Percentiles rank a stretch among this genome's conserved stretches.
These are phyloP conservation scores for Dothistroma septosporum DNA, from an alignment of 2,329 filamentous ascomycete genomes.

Conservation along the genomic window DNA sequence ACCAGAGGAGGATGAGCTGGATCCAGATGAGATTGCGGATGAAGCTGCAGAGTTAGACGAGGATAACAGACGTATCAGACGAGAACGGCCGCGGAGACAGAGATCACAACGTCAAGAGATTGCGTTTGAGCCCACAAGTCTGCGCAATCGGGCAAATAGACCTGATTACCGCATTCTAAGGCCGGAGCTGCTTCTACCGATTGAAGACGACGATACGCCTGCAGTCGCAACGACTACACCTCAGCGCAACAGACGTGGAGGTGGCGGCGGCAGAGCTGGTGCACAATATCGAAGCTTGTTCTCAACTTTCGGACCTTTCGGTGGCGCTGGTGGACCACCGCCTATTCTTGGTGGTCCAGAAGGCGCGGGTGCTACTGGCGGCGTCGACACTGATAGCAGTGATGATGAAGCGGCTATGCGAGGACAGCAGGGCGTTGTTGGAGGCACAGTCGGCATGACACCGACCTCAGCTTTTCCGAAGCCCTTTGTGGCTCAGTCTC, in stretches of 20 bases:
- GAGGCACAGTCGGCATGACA: conserved; percentile 63
- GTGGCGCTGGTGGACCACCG: conserved; percentile 70
- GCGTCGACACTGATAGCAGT: conserved; percentile 90
- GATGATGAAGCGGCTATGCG: conserved; percentile 72
- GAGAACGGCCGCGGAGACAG: conserved; percentile 30
- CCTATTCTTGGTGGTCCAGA: conserved; percentile 71
- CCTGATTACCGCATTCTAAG: conserved; percentile 86
- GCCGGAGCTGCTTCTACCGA: conserved; percentile 63
- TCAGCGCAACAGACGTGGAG: conserved; percentile 60
- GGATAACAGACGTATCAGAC: conserved; percentile 43
- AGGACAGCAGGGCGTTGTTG: conserved; percentile 49
- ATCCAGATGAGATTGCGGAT: conserved; percentile 49
- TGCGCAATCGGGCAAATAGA: conserved; percentile 61
- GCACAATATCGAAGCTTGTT: conserved; percentile 74
- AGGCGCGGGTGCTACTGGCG: conserved; percentile 68
- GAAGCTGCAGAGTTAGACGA: conserved; percentile 57
- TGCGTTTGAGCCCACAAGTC: conserved; percentile 43
- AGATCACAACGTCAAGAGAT: conserved; percentile 26
- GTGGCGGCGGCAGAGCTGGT: conserved; percentile 44
- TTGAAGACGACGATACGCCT: conserved; percentile 71
- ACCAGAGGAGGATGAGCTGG: conserved; percentile 46
- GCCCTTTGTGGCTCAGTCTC: conserved; percentile 53
- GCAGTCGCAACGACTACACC: conserved; percentile 55
- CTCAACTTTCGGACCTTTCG: conserved; percentile 89
- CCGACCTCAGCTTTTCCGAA: conserved; percentile 51